Evolutionary conservation across 257 asterid genomes (phyloP), one percentile per base, ranked within the genome.

Genomic region (Ajuga chamaepitys): DNA sequence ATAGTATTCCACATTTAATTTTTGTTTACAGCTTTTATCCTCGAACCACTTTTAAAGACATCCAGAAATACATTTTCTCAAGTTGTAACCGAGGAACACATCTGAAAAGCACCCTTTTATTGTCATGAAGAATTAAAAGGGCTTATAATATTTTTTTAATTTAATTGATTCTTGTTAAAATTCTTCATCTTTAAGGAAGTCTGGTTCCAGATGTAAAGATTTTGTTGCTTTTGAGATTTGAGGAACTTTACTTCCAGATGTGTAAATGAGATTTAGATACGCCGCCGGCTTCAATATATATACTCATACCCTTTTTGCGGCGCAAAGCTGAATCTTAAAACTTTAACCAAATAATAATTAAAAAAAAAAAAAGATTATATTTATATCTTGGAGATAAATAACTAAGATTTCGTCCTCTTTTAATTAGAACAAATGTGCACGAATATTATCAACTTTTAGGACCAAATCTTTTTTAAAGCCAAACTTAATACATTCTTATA

Each of bases 221-320:
- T 35, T 24, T 61, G 61, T 56, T 54, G 67, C 72, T 74, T 74
- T 59, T 24, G 13, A 68, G 54, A 21, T 20, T n/a, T 62, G 20
- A 16, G 32, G 14, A 53, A 41, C n/a, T n/a, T n/a, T n/a, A n/a
- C n/a, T n/a, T n/a, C n/a, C n/a, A n/a, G n/a, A n/a, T n/a, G n/a
- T n/a, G n/a, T 41, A 4, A 35, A 30, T 45, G 69, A 74, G 70
- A 74, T 61, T 53, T 45, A 17, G 70, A 67, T 67, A 61, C 74
- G 78, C 66, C 62, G 42, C 57, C 71, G 74, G 74, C 11, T 13
- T 65, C 62, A 48, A n/a, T n/a, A 57, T 65, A 58, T 38, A 48
- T 58, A 65, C 64, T 37, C 40, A 10, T 59, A n/a, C 69, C 46
- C 75, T 75, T 75, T 62, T 75, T 64, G 32, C 79, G 75, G 80